Evolutionary conservation across 495 filamentous ascomycete genomes (phyloP), one percentile per base, ranked within the genome.

Genomic region (Penicillium psychrofluorescens): DNA sequence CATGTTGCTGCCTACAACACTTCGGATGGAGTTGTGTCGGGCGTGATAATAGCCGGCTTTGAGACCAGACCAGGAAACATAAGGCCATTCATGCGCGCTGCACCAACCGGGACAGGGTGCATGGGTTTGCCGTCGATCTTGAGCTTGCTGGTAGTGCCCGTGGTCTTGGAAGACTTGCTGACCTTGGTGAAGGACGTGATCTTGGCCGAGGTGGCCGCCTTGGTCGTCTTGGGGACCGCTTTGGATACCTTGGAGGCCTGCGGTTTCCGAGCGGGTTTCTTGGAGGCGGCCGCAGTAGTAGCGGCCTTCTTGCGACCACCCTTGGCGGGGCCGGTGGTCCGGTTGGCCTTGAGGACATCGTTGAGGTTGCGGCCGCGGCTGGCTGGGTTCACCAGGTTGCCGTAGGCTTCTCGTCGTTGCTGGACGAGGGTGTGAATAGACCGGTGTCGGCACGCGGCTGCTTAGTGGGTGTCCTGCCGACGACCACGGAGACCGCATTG

Each of bases 361-460:
- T 53, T 39, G 46, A 72, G 44, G 13, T 43, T 59, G 12, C 44
- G 49, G 28, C 65, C 66, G 34, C 49, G 45, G 49, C 59, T 57
- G 46, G 59, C 56, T 9, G 57, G 62, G 44, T 66, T 61, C 11
- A 49, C 34, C 12, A 47, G 11, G 36, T 46, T 48, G 14, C 50
- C 46, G 48, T 54, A 34, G 49, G 43, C 28, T 56, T 51, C 43
- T 55, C 71, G 67, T 53, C 76, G 51, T 53, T 66, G 57, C 56
- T 76, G 69, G 72, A 67, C 1, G 71, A 73, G 37, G 85, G 84
- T 10, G 83, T 87, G n/a, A 79, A 74, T 37, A 86, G 79, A 32
- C 78, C 79, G 29, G 58, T 63, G 38, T 62, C 45, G 12, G 38
- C 44, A 34, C 51, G 56, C 28, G 54, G 53, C 38, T 49, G 62